Evolutionary conservation across 495 filamentous ascomycete genomes (phyloP).

Genomic region (Lophium mytilinum): DNA sequence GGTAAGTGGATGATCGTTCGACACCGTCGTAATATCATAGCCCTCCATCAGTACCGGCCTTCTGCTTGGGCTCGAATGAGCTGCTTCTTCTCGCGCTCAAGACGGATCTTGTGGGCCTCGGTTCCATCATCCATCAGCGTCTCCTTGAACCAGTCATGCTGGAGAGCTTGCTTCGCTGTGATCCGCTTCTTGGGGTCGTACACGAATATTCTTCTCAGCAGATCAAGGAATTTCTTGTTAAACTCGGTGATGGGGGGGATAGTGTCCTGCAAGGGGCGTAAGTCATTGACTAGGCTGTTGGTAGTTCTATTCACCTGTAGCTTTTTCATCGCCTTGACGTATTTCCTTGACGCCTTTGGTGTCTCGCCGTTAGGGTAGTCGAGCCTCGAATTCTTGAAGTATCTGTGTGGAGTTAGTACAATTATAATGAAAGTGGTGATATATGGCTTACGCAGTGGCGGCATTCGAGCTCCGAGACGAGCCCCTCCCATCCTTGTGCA

Average conservation of each 20-base stretch:
- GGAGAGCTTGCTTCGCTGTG: conserved; percentile 81
- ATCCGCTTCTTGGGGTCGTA: conserved; percentile 89
- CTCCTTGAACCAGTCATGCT: conserved; percentile 94
- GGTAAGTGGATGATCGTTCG: neutral
- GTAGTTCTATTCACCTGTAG: conserved; percentile 51
- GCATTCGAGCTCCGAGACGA: conserved; percentile 53
- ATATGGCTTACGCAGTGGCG: conserved; percentile 65
- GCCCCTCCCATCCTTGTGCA: conserved; percentile 53
- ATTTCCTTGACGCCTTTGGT: conserved; percentile 78
- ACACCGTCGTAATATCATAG: conserved; percentile 2
- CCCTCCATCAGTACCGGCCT: neutral
- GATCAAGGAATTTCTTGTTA: conserved; percentile 76
- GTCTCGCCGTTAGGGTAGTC: conserved; percentile 88
- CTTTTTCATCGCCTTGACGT: conserved; percentile 90
- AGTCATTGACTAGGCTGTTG: neutral
- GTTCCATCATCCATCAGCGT: conserved; percentile 79
- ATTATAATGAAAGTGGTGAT: neutral
- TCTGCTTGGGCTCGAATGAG: conserved; percentile 3
- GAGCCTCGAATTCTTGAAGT: conserved; percentile 72
- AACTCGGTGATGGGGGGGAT: conserved; percentile 74
- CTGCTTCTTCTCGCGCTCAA: conserved; percentile 18
- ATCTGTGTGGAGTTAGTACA: conserved; percentile 45
- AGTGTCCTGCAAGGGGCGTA: conserved; percentile 58
- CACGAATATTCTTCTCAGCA: conserved; percentile 83
- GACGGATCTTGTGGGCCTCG: conserved; percentile 50